A percentile compares a stretch with the other conserved stretches of the same genome.
Evolutionary conservation across 1,284 basidiomycete species (phyloP).

Genomic region (Ustilago sp.): DNA sequence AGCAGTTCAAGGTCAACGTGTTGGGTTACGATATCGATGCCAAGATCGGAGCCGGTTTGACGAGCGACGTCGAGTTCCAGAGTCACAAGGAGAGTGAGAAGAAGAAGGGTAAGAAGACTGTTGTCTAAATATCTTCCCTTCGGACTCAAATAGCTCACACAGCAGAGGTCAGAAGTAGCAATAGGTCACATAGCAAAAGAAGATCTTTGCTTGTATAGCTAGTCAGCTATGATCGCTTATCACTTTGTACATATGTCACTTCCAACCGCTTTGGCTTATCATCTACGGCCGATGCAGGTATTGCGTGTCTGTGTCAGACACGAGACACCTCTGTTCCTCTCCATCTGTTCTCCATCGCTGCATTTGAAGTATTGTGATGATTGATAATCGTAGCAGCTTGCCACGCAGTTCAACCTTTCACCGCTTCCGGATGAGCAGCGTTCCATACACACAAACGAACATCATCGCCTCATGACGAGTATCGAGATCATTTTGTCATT

Average conservation of each 20-base stretch:
- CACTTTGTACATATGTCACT: constrained; percentile 4
- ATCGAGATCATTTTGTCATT: constrained; percentile 16
- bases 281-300: not conserved
- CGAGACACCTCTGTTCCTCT: too few relatives aligned
- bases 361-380: too few relatives aligned
- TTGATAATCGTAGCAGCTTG: too few relatives aligned
- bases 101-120: constrained; percentile 87
- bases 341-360: too few relatives aligned
- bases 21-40: constrained; percentile 82
- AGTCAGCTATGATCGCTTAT: not conserved
- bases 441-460: too few relatives aligned
- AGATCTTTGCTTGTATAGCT: not conserved
- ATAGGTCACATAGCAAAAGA: not conserved
- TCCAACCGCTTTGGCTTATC: not conserved
- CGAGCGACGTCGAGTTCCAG: constrained; percentile 68
- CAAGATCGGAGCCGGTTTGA: constrained; percentile 78
- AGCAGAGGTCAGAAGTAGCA: not conserved
- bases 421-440: too few relatives aligned
- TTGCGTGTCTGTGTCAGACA: not conserved
- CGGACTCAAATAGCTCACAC: not conserved
- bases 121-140: constrained; percentile 24
- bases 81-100: constrained; percentile 76
- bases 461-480: not conserved
- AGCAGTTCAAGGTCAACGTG: constrained; percentile 90
- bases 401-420: too few relatives aligned